Conservation (phyloP, 352 stramenopile genomes). For the Globisporangium carolinianum region DNA sequence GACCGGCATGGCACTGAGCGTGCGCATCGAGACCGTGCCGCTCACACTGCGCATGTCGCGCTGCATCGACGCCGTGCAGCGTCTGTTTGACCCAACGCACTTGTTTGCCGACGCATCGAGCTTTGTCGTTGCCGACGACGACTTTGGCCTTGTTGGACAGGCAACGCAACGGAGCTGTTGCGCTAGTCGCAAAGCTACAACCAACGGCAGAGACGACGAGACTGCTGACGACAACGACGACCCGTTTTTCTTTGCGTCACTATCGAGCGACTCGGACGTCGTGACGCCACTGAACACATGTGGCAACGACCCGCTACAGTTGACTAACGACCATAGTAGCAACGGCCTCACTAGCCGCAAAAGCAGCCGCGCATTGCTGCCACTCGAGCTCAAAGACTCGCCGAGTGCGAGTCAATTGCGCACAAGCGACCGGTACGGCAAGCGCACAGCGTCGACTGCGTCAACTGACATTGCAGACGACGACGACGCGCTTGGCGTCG, state of each 20-base stretch:
- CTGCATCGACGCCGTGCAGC: conserved; percentile 69
- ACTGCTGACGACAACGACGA: neutral
- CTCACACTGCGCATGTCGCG: conserved; percentile 68
- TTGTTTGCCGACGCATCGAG: conserved; percentile 65
- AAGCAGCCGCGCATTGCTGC: conserved; percentile 17
- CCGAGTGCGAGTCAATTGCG: too few relatives aligned
- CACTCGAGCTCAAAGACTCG: conserved; percentile 13
- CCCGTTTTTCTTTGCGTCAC: conserved; percentile 1
- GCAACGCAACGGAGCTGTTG: too few relatives aligned
- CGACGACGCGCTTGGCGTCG: conserved; percentile 18
- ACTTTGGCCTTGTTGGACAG: conserved; percentile 19
- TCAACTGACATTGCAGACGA: conserved; percentile 9
- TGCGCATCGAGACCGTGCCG: conserved; percentile 51
- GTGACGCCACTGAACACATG: too few relatives aligned
- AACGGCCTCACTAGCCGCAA: neutral
- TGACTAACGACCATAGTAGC: neutral
- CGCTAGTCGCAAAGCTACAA: too few relatives aligned
- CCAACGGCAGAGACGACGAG: too few relatives aligned
- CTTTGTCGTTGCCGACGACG: conserved; percentile 67
- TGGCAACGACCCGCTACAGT: conserved; percentile 5
- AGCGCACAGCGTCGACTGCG: conserved; percentile 9
- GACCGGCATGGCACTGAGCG: conserved; percentile 28
- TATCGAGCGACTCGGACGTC: neutral
- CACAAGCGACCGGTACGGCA: neutral
- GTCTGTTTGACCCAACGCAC: conserved; percentile 26